A percentile compares a stretch with the other conserved stretches of the same genome.
Evolutionary conservation across 331 rosid species (phyloP).

Genomic region (Prunus yedoensis): DNA sequence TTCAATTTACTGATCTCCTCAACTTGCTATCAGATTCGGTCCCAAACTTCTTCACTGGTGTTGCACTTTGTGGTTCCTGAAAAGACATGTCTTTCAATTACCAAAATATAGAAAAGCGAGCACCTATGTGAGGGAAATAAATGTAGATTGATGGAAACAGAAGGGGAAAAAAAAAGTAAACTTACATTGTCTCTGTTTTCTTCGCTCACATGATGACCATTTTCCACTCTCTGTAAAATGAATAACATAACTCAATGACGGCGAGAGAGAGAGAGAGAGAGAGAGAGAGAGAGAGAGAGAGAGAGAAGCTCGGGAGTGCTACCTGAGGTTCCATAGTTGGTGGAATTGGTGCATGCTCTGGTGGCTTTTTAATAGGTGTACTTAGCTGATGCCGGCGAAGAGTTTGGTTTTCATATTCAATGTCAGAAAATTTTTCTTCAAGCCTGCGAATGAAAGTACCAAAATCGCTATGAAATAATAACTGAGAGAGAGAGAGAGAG

Average conservation of each 20-base stretch:
- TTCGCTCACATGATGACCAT: slow-evolving; percentile 68
- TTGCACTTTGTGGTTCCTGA: slow-evolving; percentile 64
- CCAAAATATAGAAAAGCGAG: background rate
- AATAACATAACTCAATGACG: slow-evolving; percentile 1
- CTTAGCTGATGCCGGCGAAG: slow-evolving; percentile 70
- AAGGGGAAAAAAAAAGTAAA: background rate
- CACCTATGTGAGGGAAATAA: background rate
- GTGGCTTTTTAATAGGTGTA: slow-evolving; percentile 55
- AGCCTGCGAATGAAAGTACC: slow-evolving; percentile 57
- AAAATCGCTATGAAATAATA: slow-evolving; percentile 23
- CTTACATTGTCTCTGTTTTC: slow-evolving; percentile 61
- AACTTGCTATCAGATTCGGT: slow-evolving; percentile 87
- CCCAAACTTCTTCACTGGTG: slow-evolving; percentile 79
- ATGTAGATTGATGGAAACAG: background rate
- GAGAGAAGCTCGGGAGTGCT: slow-evolving; percentile 16
- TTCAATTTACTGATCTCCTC: slow-evolving; percentile 78
- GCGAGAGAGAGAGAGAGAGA: slow-evolving; percentile 7
- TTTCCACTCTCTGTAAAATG: slow-evolving; percentile 67
- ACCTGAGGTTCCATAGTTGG: slow-evolving; percentile 27
- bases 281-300: background rate
- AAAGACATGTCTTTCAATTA: slow-evolving; percentile 23
- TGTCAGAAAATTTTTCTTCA: slow-evolving; percentile 81
- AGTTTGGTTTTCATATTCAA: slow-evolving; percentile 82
- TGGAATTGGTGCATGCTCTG: slow-evolving; percentile 65
- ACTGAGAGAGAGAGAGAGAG: background rate